A percentile compares a stretch with the other conserved stretches of the same genome.
phyloP scores from a whole-genome alignment of 2,329 filamentous ascomycete species.

The Microsporum ferrugineum region DNA sequence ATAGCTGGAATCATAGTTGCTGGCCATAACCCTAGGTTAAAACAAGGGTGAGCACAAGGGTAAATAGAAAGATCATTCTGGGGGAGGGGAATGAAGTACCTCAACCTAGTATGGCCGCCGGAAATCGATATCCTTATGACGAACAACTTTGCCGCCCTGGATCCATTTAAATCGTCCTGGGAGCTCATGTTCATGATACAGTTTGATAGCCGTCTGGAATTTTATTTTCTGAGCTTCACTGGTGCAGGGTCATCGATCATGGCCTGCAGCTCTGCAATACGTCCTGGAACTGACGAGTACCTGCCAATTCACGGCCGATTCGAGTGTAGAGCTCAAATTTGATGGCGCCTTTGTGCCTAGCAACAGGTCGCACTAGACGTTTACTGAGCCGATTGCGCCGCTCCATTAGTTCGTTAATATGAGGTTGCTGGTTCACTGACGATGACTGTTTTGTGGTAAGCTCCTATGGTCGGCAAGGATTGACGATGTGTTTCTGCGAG shows the following conservation, averaged over 20 bases:
- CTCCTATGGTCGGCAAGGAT: slow-evolving; percentile 15
- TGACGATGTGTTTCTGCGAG: slow-evolving; percentile 17
- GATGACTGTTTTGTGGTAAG: slow-evolving; percentile 17
- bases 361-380: not conserved
- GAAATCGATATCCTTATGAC: slow-evolving; percentile 7
- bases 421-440: slow-evolving; percentile 16
- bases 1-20: no score
- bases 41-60: no score
- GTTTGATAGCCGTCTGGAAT: slow-evolving; percentile 9
- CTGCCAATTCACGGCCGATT: not conserved
- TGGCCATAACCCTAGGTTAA: no score
- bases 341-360: not conserved
- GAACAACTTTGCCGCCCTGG: slow-evolving; percentile 10
- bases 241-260: slow-evolving; percentile 10
- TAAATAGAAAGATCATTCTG: no score
- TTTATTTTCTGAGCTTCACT: slow-evolving; percentile 10
- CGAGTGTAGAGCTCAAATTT: not conserved
- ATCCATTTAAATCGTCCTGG: slow-evolving; percentile 7
- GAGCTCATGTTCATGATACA: slow-evolving; percentile 9
- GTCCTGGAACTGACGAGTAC: not conserved
- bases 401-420: slow-evolving; percentile 12
- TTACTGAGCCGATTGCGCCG: slow-evolving; percentile 9
- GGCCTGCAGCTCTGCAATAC: slow-evolving; percentile 10
- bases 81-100: not conserved
- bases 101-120: slow-evolving; percentile 6